Percentiles rank a stretch among this genome's conserved stretches.
Conservation (phyloP, 1,139 yeast species). For the Zygosaccharomyces pseudobailii region DNA sequence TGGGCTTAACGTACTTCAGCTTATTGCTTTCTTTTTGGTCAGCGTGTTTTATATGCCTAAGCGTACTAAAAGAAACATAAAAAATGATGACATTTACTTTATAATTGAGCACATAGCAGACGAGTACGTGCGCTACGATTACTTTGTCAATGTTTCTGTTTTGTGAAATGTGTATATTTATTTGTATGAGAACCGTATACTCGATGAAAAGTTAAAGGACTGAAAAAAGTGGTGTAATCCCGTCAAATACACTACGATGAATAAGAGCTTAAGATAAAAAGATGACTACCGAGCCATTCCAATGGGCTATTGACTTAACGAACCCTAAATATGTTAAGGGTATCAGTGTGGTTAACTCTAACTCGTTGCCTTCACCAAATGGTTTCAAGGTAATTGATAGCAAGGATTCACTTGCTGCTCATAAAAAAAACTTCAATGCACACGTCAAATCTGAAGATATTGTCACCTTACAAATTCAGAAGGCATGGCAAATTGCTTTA, state of each 20-base stretch:
- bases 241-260: neutral
- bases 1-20: constrained; percentile 6
- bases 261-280: neutral
- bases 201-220: neutral
- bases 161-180: neutral
- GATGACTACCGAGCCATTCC: constrained; percentile 7
- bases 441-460: constrained; percentile 22
- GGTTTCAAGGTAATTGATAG: constrained; percentile 19
- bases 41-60: neutral
- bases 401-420: constrained; percentile 5
- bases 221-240: neutral
- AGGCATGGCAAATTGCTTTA: constrained; percentile 83
- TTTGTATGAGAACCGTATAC: neutral
- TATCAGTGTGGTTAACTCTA: constrained; percentile 7
- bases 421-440: constrained; percentile 10
- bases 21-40: constrained; percentile 6
- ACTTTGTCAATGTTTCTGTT: neutral
- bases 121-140: constrained; percentile 6
- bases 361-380: constrained; percentile 23
- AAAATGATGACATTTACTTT: constrained; percentile 4
- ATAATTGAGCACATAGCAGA: constrained; percentile 10
- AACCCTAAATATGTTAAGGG: constrained; percentile 12
- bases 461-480: constrained; percentile 47
- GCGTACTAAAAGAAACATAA: constrained; percentile 1
- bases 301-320: constrained; percentile 22